Conservation (phyloP, 75 land plant species). For the Cupressus sempervirens region DNA sequence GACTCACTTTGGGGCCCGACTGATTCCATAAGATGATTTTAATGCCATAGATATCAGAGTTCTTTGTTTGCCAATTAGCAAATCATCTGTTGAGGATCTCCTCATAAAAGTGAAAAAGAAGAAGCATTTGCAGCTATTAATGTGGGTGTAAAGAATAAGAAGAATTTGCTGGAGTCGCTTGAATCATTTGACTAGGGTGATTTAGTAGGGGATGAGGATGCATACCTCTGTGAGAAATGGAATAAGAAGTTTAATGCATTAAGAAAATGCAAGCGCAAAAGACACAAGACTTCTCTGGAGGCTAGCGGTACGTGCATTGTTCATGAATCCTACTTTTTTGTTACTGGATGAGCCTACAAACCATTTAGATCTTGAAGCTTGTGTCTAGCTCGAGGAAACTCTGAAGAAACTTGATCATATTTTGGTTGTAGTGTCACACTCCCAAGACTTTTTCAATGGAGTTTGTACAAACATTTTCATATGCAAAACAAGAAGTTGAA, state of each 20-base stretch:
- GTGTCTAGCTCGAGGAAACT: conserved; percentile 93
- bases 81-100: conserved; percentile 32
- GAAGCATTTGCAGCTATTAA: conserved; percentile 36
- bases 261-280: conserved; percentile 73
- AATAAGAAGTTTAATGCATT: conserved; percentile 30
- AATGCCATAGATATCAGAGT: too few species aligned
- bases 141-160: conserved; percentile 34
- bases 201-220: conserved; percentile 31
- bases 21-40: too few species aligned
- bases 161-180: conserved; percentile 28
- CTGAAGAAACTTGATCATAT: conserved; percentile 86
- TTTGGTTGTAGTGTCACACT: conserved; percentile 91
- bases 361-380: conserved; percentile 97
- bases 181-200: conserved; percentile 34
- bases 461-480: conserved; percentile 93
- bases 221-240: conserved; percentile 33
- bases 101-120: conserved; percentile 27
- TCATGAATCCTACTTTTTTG: conserved; percentile 89
- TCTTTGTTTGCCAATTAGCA: too few species aligned
- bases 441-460: conserved; percentile 95
- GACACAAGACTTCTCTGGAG: conserved; percentile 94
- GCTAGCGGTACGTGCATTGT: conserved; percentile 88
- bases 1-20: too few species aligned
- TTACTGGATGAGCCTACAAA: conserved; percentile 94
- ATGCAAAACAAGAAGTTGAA: conserved; percentile 91